A percentile compares a stretch with the other conserved stretches of the same genome.
These are phyloP conservation scores for Exophiala oligosperma DNA, from an alignment of 2,329 filamentous ascomycete species.

Conservation along the genomic window DNA sequence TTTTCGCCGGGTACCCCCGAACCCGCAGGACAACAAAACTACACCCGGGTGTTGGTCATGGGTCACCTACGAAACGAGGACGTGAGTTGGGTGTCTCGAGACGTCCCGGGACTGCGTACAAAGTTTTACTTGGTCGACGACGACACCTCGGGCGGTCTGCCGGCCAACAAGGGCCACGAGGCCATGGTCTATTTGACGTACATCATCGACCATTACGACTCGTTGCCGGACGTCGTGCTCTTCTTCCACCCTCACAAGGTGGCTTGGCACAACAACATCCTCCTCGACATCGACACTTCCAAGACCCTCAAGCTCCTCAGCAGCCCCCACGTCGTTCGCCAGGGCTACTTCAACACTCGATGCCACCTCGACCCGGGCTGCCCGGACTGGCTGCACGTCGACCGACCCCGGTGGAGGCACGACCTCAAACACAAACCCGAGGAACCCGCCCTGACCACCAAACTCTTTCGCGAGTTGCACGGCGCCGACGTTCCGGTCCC, in stretches of 20 bases:
- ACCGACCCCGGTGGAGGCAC: conserved; percentile 38
- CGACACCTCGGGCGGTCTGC: conserved; percentile 37
- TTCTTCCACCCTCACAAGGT: conserved; percentile 60
- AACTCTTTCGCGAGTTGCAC: conserved; percentile 46
- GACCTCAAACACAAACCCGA: conserved; percentile 47
- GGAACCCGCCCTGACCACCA: conserved; percentile 44
- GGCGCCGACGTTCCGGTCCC: conserved; percentile 38
- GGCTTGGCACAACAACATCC: conserved; percentile 62
- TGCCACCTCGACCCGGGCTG: conserved; percentile 61
- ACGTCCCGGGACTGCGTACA: conserved; percentile 38
- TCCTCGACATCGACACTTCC: conserved; percentile 51
- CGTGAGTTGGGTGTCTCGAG: conserved; percentile 45
- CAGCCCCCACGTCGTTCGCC: conserved; percentile 50
- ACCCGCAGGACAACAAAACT: conserved; percentile 49
- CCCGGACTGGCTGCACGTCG: conserved; percentile 56
- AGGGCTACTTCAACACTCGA: conserved; percentile 62
- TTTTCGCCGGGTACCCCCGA: conserved; percentile 41
- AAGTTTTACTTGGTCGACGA: conserved; percentile 22
- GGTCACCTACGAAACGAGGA: conserved; percentile 35
- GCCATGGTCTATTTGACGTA: conserved; percentile 64
- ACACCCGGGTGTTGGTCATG: conserved; percentile 57
- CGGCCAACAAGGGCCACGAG: conserved; percentile 61
- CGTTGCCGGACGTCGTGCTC: conserved; percentile 59
- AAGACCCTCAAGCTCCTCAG: conserved; percentile 54
- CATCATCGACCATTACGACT: conserved; percentile 63